Conservation (phyloP, 352 stramenopile species). For the Phytophthora constricta region DNA sequence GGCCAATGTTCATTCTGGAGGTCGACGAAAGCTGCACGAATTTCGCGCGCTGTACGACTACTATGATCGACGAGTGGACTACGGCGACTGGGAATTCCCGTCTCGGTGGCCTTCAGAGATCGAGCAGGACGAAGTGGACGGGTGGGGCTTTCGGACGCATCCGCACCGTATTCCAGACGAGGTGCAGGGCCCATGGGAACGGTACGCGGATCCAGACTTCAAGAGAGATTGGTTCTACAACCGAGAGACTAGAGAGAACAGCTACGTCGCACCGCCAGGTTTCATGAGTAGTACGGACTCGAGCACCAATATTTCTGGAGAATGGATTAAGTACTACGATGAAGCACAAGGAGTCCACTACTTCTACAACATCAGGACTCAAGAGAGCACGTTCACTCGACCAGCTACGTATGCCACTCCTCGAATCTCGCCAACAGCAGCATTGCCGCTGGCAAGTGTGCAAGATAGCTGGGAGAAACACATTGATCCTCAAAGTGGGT, state of each 20-base stretch:
- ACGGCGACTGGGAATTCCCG: slow-evolving; percentile 90
- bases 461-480: slow-evolving; percentile 56
- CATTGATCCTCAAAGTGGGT: slow-evolving; percentile 49
- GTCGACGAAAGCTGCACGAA: slow-evolving; percentile 73
- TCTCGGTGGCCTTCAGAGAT: slow-evolving; percentile 91
- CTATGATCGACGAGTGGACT: slow-evolving; percentile 92
- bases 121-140: slow-evolving; percentile 86
- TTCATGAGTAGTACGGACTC: slow-evolving; percentile 29
- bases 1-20: slow-evolving; percentile 86
- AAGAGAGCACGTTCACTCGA: slow-evolving; percentile 39
- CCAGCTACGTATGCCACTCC: slow-evolving; percentile 40
- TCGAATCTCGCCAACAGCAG: slow-evolving; percentile 19
- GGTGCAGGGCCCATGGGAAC: slow-evolving; percentile 59
- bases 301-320: background rate
- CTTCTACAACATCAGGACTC: slow-evolving; percentile 51
- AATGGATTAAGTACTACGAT: slow-evolving; percentile 77
- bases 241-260: slow-evolving; percentile 60
- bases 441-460: background rate
- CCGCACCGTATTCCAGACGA: slow-evolving; percentile 53
- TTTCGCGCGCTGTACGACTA: slow-evolving; percentile 93
- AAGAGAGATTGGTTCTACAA: slow-evolving; percentile 79
- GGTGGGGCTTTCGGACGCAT: slow-evolving; percentile 74
- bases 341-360: slow-evolving; percentile 69
- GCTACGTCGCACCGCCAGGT: slow-evolving; percentile 49
- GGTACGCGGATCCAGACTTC: slow-evolving; percentile 57